phyloP scores from a whole-genome alignment of 116 monocot genomes.

The Posidonia oceanica region DNA sequence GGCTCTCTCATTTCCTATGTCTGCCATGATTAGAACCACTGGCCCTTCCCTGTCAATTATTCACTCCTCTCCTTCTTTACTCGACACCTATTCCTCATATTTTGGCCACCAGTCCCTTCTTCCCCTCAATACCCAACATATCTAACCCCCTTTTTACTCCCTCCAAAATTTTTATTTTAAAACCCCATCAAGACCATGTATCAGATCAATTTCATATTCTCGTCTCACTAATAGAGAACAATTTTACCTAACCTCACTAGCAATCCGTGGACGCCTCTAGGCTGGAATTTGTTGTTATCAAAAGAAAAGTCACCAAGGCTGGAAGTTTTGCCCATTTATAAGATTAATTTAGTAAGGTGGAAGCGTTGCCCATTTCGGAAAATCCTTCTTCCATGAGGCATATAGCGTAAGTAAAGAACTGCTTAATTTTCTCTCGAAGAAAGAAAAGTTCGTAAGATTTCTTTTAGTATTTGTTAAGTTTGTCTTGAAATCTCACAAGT shows the following conservation, averaged over 20 bases:
- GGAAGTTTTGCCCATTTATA: too few relatives aligned
- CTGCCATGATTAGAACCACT: conserved; percentile 6
- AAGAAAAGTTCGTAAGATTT: too few relatives aligned
- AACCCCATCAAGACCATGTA: not conserved
- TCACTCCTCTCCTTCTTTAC: not conserved
- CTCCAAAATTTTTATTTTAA: not conserved
- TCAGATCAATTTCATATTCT: not conserved
- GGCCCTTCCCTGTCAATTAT: conserved; percentile 4
- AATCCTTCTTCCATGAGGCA: too few relatives aligned
- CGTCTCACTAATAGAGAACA: not conserved
- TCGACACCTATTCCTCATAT: not conserved
- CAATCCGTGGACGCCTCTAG: not conserved
- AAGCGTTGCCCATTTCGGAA: too few relatives aligned
- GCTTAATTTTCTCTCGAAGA: too few relatives aligned
- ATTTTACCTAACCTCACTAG: not conserved
- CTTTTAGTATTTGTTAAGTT: too few relatives aligned
- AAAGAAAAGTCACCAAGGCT: too few relatives aligned
- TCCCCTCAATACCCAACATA: not conserved
- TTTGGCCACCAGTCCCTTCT: too few relatives aligned
- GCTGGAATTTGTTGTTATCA: too few relatives aligned
- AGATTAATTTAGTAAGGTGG: too few relatives aligned
- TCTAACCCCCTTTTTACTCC: not conserved
- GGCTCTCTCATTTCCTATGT: not conserved
- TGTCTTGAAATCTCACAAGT: too few relatives aligned
- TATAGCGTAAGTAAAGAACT: too few relatives aligned